A percentile compares a stretch with the other conserved stretches of the same genome.
Conservation (phyloP, 148 eudicot genomes). For the Chenopodium suecicum region DNA sequence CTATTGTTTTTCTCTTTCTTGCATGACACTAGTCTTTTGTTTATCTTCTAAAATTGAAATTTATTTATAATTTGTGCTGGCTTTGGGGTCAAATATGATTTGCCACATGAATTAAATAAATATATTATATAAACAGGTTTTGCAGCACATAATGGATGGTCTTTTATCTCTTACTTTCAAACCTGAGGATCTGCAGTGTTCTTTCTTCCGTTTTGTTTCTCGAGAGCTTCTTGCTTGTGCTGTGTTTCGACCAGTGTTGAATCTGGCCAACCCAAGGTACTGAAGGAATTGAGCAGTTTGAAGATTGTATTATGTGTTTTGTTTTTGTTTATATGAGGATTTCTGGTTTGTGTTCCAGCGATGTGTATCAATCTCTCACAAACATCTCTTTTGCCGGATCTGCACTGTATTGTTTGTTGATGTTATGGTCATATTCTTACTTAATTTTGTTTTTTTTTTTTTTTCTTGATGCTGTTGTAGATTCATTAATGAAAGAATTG, state of each 20-base stretch:
- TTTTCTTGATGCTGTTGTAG: conserved; percentile 39
- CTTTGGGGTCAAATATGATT: background rate
- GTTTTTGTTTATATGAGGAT: background rate
- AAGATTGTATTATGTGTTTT: conserved; percentile 11
- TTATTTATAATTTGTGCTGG: background rate
- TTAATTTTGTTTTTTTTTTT: background rate
- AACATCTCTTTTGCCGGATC: background rate
- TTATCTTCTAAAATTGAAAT: background rate
- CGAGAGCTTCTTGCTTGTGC: conserved; percentile 96
- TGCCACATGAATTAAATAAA: conserved; percentile 8
- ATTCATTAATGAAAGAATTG: conserved; percentile 97
- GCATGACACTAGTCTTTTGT: background rate
- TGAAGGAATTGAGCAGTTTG: conserved; percentile 10
- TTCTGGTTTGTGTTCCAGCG: background rate
- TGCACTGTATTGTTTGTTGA: conserved; percentile 8
- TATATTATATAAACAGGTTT: conserved; percentile 53
- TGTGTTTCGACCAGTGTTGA: conserved; percentile 78
- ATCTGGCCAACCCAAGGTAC: conserved; percentile 90
- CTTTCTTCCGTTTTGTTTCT: conserved; percentile 69
- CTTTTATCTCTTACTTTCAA: conserved; percentile 64
- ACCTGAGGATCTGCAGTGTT: conserved; percentile 84
- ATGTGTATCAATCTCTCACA: background rate
- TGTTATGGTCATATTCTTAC: background rate
- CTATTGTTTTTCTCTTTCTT: background rate
- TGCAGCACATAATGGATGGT: conserved; percentile 94